phyloP scores from a whole-genome alignment of 495 filamentous ascomycete species.

The Penicillium fimorum region DNA sequence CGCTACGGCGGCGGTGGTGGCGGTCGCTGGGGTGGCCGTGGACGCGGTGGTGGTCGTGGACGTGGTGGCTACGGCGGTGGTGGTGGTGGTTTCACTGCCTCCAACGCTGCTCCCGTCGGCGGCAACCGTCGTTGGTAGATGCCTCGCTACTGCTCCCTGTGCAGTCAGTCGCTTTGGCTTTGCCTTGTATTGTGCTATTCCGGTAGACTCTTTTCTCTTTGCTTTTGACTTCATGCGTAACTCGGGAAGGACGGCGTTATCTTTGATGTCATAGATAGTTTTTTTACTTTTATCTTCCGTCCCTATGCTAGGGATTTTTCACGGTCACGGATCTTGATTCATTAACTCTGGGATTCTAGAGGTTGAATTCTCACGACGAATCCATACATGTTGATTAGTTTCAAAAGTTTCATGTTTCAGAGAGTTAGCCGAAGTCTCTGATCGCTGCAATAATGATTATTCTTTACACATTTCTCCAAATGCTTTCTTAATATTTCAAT shows the following conservation, averaged over 20 bases:
- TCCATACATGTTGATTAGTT: slow-evolving; percentile 33
- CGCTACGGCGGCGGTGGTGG: slow-evolving; percentile 83
- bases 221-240: slow-evolving; percentile 39
- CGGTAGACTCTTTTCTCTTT: slow-evolving; percentile 36
- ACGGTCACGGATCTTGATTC: slow-evolving; percentile 7
- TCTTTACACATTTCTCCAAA: not conserved
- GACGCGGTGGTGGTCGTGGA: slow-evolving; percentile 62
- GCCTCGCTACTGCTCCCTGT: slow-evolving; percentile 19
- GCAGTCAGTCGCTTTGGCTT: slow-evolving; percentile 25
- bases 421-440: slow-evolving; percentile 4
- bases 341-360: slow-evolving; percentile 14
- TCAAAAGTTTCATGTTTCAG: slow-evolving; percentile 25
- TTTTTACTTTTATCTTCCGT: slow-evolving; percentile 25
- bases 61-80: slow-evolving; percentile 49
- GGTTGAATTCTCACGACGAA: slow-evolving; percentile 16
- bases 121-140: slow-evolving; percentile 58
- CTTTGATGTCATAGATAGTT: slow-evolving; percentile 47
- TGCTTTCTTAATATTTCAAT: not conserved
- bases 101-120: slow-evolving; percentile 63
- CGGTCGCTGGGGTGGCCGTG: slow-evolving; percentile 61
- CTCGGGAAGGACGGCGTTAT: slow-evolving; percentile 45
- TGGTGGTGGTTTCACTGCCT: slow-evolving; percentile 55
- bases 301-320: slow-evolving; percentile 9
- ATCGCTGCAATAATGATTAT: slow-evolving; percentile 12
- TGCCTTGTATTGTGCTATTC: slow-evolving; percentile 34